Evolutionary conservation across 768 basidiomycete genomes (phyloP).

Genomic region (Lyophyllum shimeji): DNA sequence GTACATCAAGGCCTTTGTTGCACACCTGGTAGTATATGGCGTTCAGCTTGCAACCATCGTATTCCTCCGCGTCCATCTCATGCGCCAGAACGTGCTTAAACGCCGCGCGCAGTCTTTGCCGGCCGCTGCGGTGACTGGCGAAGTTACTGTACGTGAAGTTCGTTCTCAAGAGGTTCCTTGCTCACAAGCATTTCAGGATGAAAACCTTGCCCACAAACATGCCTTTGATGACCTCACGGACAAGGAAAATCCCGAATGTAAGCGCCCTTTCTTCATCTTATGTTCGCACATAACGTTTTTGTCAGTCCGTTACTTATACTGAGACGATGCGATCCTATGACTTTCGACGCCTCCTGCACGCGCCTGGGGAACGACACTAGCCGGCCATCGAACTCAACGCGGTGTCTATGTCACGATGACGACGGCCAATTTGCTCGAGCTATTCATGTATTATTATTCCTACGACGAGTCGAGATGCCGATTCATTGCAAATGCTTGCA

Average conservation of each 20-base stretch:
- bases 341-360: neutral
- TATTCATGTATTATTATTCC: neutral
- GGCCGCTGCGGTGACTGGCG: slow-evolving; percentile 28
- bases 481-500: no score
- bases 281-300: neutral
- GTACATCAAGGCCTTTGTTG: slow-evolving; percentile 46
- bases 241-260: slow-evolving; percentile 45
- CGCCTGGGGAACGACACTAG: neutral
- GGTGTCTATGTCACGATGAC: neutral
- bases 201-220: slow-evolving; percentile 34
- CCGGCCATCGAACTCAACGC: neutral
- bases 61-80: slow-evolving; percentile 38
- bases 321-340: neutral
- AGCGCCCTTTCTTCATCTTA: slow-evolving; percentile 12
- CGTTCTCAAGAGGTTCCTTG: slow-evolving; percentile 5
- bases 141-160: slow-evolving; percentile 22
- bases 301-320: slow-evolving; percentile 39
- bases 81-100: slow-evolving; percentile 41
- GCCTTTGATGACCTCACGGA: slow-evolving; percentile 53
- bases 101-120: slow-evolving; percentile 33
- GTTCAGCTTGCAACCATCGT: slow-evolving; percentile 38
- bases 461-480: neutral
- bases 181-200: slow-evolving; percentile 21
- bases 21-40: slow-evolving; percentile 47
- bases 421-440: neutral